Conservation (phyloP, 768 basidiomycete species). For the Pulveroboletus sp. region DNA sequence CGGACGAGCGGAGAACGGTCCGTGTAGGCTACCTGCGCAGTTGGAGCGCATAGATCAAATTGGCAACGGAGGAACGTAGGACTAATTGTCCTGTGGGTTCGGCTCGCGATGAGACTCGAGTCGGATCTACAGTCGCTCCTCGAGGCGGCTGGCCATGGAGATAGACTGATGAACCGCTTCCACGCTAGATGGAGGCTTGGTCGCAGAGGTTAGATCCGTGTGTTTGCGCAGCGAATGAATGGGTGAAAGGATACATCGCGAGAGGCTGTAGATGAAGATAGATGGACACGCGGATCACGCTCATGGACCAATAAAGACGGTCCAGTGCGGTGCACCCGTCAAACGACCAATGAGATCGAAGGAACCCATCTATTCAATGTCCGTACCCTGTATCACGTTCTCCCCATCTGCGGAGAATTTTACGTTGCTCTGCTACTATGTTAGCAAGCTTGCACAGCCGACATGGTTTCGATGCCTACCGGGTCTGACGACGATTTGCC, state of each 20-base stretch:
- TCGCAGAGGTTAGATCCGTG: no score
- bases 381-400: constrained; percentile 53
- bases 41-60: background rate
- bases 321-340: background rate
- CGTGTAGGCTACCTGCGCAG: no score
- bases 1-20: no score
- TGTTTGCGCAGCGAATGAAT: no score
- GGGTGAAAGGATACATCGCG: no score
- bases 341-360: background rate
- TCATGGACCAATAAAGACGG: background rate
- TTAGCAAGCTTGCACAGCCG: no score
- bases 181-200: no score
- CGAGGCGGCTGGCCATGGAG: no score
- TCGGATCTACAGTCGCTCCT: no score
- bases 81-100: background rate
- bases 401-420: constrained; percentile 80
- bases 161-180: no score
- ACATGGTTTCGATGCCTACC: no score
- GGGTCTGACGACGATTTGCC: constrained; percentile 56
- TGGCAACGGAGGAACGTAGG: background rate
- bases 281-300: background rate
- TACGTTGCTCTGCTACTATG: constrained; percentile 54
- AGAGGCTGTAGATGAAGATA: background rate
- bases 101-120: no score
- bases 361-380: constrained; percentile 12